Base-by-base conservation (phyloP, 2,329 filamentous ascomycete species). In the Aspergillus carbonarius region DNA sequence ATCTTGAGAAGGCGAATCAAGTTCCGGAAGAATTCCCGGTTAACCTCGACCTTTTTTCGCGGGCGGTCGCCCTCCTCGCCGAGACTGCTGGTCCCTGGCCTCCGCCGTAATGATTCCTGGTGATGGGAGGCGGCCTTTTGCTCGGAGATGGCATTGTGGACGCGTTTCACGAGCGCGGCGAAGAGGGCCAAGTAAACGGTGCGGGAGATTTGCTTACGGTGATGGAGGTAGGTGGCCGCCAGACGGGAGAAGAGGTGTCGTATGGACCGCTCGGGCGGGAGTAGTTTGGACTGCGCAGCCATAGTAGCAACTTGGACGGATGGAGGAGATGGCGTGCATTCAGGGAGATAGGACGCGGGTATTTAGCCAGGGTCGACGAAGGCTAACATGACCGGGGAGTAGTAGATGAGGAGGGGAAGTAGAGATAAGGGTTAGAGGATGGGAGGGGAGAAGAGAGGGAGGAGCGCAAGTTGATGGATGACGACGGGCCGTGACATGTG, bases 91-190 rank as follows among this genome's bases (percentile, higher is more conserved):
- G 74, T 78, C 70, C 79, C 70, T 72, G 83, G 66, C 74, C 86
- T 69, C 76, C 83, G 70, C 71, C 86, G 75, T 73, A 83, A 69
- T 65, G 86, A 84, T 5, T 86, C 85, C 60, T 90, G 87, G 61
- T 88, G 85, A 54, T 81, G 81, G 1, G 90, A 89, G 2, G 92
- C 91, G 15, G 91, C 90, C 75, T 96, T 96, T 75, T 98, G 95
- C 74, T 97, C 93, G 59, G 90, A 88, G 71, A 98, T 89, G 68
- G 93, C 93, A 84, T 92, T 88, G 68, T 93, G 92, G 55, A 98
- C 88, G 68, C 95, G 92, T 75, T 96, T 93, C 60, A 88, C 82
- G 60, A 96, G 85, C 49, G 91, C 87, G 66, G 93, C 79, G 67
- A 93, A 86, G 66, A 97, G 83, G 27, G 91, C 88, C 62, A 96